phyloP scores from a whole-genome alignment of 352 stramenopile species.

The Pythium sukuiense region DNA sequence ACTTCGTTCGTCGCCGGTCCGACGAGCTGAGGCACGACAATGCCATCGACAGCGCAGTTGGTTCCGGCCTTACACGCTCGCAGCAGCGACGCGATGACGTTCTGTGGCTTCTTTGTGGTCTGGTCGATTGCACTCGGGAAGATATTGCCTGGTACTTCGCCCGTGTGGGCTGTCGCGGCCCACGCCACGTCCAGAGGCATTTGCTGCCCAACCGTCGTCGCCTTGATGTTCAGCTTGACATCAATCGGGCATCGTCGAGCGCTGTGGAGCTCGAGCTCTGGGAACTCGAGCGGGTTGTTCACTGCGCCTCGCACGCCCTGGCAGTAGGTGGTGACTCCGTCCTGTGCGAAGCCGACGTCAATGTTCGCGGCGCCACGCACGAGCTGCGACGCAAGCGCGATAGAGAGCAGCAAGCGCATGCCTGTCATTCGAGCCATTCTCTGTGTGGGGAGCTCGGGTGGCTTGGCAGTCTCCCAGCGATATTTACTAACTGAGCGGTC shows the following conservation, averaged over 20 bases:
- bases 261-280: constrained; percentile 46
- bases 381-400: neutral
- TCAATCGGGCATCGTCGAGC: constrained; percentile 59
- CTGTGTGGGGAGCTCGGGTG: neutral
- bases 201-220: constrained; percentile 37
- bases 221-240: constrained; percentile 36
- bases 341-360: constrained; percentile 55
- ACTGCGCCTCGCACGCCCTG: constrained; percentile 40
- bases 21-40: constrained; percentile 37
- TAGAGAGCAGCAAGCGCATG: constrained; percentile 1
- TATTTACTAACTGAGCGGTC: neutral
- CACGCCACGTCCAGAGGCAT: constrained; percentile 50
- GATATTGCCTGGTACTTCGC: constrained; percentile 34
- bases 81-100: constrained; percentile 49
- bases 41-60: constrained; percentile 45
- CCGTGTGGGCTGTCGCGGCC: constrained; percentile 34
- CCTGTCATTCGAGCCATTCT: neutral
- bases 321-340: constrained; percentile 75
- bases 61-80: constrained; percentile 63
- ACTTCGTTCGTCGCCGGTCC: constrained; percentile 34
- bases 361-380: constrained; percentile 38
- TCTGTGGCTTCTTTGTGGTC: constrained; percentile 38
- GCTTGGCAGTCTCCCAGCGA: neutral
- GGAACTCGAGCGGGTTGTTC: constrained; percentile 33
- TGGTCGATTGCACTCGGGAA: constrained; percentile 67